These are phyloP conservation scores for Plasmodium knowlesi DNA, from an alignment of 169 alveolate genomes.

Conservation along the genomic window DNA sequence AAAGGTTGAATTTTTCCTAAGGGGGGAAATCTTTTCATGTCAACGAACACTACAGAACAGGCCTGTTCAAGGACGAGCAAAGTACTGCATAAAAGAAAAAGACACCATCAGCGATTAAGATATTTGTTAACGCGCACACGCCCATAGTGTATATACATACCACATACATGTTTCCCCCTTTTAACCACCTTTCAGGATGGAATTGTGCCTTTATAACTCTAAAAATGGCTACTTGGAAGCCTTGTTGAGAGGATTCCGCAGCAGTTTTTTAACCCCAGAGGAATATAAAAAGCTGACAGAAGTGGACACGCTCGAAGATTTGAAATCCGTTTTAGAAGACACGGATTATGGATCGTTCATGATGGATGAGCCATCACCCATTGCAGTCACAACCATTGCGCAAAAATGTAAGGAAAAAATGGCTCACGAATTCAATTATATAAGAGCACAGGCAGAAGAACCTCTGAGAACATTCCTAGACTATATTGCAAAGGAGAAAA, in stretches of 20 bases:
- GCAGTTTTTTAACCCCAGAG: slow-evolving; percentile 95
- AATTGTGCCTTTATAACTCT: slow-evolving; percentile 93
- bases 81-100: neutral
- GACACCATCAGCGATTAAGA: neutral
- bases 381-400: slow-evolving; percentile 92
- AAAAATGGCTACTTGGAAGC: slow-evolving; percentile 98
- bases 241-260: slow-evolving; percentile 95
- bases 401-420: slow-evolving; percentile 95
- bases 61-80: neutral
- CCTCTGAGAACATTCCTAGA: slow-evolving; percentile 89
- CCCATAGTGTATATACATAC: neutral
- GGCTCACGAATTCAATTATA: slow-evolving; percentile 95
- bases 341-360: slow-evolving; percentile 97
- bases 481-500: slow-evolving; percentile 93
- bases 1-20: neutral
- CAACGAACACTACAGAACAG: neutral
- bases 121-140: neutral
- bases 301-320: slow-evolving; percentile 92
- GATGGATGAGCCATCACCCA: slow-evolving; percentile 94
- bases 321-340: slow-evolving; percentile 95
- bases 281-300: slow-evolving; percentile 91
- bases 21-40: neutral
- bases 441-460: slow-evolving; percentile 91
- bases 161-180: neutral
- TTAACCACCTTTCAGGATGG: slow-evolving; percentile 83